A percentile compares a stretch with the other conserved stretches of the same genome.
These are phyloP conservation scores for Castanopsis chinensis DNA, from an alignment of 306 rosid genomes.

Conservation along the genomic window DNA sequence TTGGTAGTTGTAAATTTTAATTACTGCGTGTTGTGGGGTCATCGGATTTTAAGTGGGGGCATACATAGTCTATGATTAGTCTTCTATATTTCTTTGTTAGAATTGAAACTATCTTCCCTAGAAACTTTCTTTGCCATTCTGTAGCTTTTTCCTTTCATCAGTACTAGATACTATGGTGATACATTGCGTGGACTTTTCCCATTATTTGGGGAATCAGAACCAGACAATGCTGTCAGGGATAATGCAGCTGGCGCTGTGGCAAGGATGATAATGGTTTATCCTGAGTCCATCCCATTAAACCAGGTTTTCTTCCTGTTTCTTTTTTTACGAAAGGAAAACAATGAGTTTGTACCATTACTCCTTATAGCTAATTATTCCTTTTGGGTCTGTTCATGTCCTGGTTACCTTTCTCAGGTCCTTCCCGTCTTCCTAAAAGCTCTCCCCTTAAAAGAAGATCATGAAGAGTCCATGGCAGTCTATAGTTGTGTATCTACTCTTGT, in stretches of 20 bases:
- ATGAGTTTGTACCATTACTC: too few relatives aligned
- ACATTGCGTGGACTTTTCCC: conserved; percentile 84
- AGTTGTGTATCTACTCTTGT: conserved; percentile 79
- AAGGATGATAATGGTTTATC: conserved; percentile 97
- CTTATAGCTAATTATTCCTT: conserved; percentile 8
- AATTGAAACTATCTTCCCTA: conserved; percentile 13
- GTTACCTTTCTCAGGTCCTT: conserved; percentile 69
- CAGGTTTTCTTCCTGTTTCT: conserved; percentile 51
- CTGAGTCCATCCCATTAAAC: conserved; percentile 83
- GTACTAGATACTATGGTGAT: conserved; percentile 72
- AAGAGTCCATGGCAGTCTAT: conserved; percentile 91
- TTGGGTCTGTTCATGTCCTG: conserved; percentile 13
- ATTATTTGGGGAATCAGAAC: conserved; percentile 90
- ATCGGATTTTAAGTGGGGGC: background rate
- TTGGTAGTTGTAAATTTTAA: background rate
- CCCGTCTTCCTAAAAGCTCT: conserved; percentile 87
- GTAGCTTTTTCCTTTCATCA: conserved; percentile 37
- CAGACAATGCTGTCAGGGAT: conserved; percentile 96
- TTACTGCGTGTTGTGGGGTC: background rate
- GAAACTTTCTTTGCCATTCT: conserved; percentile 22
- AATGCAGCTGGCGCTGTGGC: conserved; percentile 99
- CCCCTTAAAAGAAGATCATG: conserved; percentile 94
- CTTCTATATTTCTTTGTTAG: conserved; percentile 4
- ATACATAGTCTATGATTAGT: conserved; percentile 1
- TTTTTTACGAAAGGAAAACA: background rate